Percentiles rank a stretch among this genome's conserved stretches.
Evolutionary conservation across 257 asterid genomes (phyloP).

Genomic region (Plantago elongata): DNA sequence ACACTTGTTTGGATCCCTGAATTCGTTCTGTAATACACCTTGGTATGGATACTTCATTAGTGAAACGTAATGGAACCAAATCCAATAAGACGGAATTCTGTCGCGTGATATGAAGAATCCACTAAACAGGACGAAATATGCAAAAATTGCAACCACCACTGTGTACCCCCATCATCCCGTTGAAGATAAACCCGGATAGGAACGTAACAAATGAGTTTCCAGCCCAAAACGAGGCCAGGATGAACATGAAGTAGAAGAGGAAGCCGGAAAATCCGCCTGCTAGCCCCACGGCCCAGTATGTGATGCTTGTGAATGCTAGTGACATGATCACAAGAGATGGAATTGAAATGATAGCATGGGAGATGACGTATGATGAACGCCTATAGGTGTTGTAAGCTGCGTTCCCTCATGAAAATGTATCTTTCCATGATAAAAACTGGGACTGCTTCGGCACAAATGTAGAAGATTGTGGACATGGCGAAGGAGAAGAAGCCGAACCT

Average conservation of each 20-base stretch:
- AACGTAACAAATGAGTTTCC: constrained; percentile 9
- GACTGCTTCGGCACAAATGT: constrained; percentile 52
- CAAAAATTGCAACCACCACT: constrained; percentile 7
- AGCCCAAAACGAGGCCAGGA: constrained; percentile 11
- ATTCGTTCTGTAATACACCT: constrained; percentile 7
- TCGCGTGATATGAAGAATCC: constrained; percentile 10
- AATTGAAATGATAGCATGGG: constrained; percentile 31
- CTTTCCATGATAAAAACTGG: constrained; percentile 46
- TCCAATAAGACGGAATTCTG: constrained; percentile 5
- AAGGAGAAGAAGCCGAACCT: constrained; percentile 45
- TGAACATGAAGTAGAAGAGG: constrained; percentile 5
- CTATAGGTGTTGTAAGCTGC: constrained; percentile 48
- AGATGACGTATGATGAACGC: constrained; percentile 43
- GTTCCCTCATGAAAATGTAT: constrained; percentile 47
- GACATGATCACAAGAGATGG: constrained; percentile 5
- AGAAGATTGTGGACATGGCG: constrained; percentile 49
- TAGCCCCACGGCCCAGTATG: constrained; percentile 13
- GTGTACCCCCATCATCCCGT: constrained; percentile 10
- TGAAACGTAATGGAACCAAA: constrained; percentile 14
- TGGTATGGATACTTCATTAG: constrained; percentile 7
- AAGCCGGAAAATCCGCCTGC: constrained; percentile 3
- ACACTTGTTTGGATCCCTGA: constrained; percentile 6
- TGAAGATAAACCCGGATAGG: background rate
- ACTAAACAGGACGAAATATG: constrained; percentile 1
- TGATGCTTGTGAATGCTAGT: constrained; percentile 3